Evolutionary conservation across 225 moss, liverwort and hornwort species (phyloP), one percentile per base, ranked within the genome.

Genomic region (Takakia lepidozioides): DNA sequence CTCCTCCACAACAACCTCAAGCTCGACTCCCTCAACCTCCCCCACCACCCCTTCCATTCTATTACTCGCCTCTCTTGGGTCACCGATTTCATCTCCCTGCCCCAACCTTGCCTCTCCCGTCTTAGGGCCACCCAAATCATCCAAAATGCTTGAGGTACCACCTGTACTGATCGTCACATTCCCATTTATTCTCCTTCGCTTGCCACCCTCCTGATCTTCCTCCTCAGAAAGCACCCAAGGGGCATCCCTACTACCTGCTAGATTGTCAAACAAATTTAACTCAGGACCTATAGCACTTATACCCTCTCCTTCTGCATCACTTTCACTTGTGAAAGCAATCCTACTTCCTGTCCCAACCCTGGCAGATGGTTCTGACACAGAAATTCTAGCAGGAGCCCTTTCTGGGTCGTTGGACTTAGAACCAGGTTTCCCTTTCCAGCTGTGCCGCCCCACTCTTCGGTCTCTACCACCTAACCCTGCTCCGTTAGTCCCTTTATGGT

Each of bases 1-100:
- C 58, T 98, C 98, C 63, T 98, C 98, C 43, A 91, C 83, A 39
- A 81, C 69, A 44, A 91, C 71, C 58, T 98, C 87, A 38, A 98
- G 60, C 67, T 87, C 91, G 70, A 98, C 82, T 43, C 77, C 82
- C 58, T 83, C 75, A 10, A 77, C 28, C 49, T 45, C 22, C 11
- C 45, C 57, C 30, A 35, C 25, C n/a, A 27, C 29, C 14, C 58
- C 42, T 7, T 26, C 43, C 19, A 13, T 17, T 57, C 54, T 61
- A 46, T 46, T 41, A 63, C 23, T 40, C 39, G 38, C 49, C 49
- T 29, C 68, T 51, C 43, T 56, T 23, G 38, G 53, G 11, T 11
- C 32, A 6, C 8, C 7, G 11, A 32, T 32, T 11, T 32, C 32
- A 32, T 32, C 32, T n/a, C n/a, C n/a, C n/a, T n/a, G n/a, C n/a